A percentile compares a stretch with the other conserved stretches of the same genome.
Conservation (phyloP, 192 early-diverging fungal genomes). For the Glomus cerebriforme region DNA sequence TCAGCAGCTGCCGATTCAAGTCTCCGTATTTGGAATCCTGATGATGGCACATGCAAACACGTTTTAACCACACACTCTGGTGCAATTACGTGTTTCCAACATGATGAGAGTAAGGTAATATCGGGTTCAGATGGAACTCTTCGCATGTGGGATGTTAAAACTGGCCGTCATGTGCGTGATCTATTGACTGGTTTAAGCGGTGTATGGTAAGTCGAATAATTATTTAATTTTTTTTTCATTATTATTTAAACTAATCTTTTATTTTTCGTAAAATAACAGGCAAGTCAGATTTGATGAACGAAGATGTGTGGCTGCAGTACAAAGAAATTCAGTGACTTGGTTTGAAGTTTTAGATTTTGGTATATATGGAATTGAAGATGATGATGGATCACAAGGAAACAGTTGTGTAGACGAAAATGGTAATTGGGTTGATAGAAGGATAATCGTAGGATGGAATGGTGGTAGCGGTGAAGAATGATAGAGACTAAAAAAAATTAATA, state of each 20-base stretch:
- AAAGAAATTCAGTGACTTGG: constrained; percentile 64
- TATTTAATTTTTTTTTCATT: not conserved
- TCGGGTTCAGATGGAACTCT: constrained; percentile 92
- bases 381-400: not conserved
- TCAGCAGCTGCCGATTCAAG: constrained; percentile 95
- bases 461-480: not conserved
- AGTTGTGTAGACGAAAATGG: constrained; percentile 16
- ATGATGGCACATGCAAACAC: constrained; percentile 62
- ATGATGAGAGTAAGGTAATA: constrained; percentile 90
- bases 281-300: constrained; percentile 90
- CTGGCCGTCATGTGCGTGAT: constrained; percentile 82
- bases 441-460: not conserved
- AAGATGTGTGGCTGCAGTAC: constrained; percentile 78
- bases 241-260: not conserved
- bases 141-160: constrained; percentile 95
- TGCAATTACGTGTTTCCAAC: constrained; percentile 99
- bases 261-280: not conserved
- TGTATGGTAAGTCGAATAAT: constrained; percentile 66
- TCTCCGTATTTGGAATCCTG: constrained; percentile 88
- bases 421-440: constrained; percentile 15
- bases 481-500: not conserved
- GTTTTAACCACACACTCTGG: constrained; percentile 74
- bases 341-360: constrained; percentile 87
- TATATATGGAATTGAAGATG: constrained; percentile 58
- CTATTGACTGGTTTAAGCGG: constrained; percentile 77